These are phyloP conservation scores for Symbiodinium pilosum DNA, from an alignment of 73 alveolate genomes.

Conservation along the genomic window DNA sequence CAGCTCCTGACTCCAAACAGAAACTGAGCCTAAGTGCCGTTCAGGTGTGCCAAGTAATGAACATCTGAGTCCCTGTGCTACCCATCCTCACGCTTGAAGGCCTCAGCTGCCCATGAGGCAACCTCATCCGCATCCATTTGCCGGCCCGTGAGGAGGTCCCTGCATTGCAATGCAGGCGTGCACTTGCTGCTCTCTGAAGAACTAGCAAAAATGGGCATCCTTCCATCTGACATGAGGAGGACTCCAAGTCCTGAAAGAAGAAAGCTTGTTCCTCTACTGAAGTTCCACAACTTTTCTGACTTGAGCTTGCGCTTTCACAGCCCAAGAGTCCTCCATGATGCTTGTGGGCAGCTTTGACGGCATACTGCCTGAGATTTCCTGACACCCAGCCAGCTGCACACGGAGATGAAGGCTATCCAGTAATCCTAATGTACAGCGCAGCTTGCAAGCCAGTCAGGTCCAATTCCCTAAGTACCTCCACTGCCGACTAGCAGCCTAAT, in stretches of 20 bases:
- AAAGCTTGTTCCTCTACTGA: background rate
- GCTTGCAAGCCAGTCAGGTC: too few relatives aligned
- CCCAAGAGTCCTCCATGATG: background rate
- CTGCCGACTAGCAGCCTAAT: background rate
- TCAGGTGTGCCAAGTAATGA: too few relatives aligned
- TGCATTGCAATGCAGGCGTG: background rate
- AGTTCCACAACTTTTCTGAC: background rate
- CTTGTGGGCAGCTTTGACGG: background rate
- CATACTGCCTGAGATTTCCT: background rate
- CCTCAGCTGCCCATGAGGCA: background rate
- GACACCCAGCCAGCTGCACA: too few relatives aligned
- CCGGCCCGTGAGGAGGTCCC: constrained; percentile 35
- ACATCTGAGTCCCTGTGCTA: too few relatives aligned
- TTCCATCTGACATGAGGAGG: constrained; percentile 1
- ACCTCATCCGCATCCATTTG: background rate
- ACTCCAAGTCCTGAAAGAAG: background rate
- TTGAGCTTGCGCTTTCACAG: background rate
- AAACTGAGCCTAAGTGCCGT: too few relatives aligned
- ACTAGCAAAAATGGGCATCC: too few relatives aligned
- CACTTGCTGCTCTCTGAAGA: too few relatives aligned
- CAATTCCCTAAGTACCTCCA: background rate
- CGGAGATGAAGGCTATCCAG: too few relatives aligned
- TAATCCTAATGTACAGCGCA: too few relatives aligned
- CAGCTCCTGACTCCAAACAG: constrained; percentile 11
- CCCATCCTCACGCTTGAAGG: background rate